Percentiles rank a stretch among this genome's conserved stretches.
These are phyloP conservation scores for Acanthamoeba lenticulata DNA, from an alignment of 208 protist genomes.

Conservation along the genomic window DNA sequence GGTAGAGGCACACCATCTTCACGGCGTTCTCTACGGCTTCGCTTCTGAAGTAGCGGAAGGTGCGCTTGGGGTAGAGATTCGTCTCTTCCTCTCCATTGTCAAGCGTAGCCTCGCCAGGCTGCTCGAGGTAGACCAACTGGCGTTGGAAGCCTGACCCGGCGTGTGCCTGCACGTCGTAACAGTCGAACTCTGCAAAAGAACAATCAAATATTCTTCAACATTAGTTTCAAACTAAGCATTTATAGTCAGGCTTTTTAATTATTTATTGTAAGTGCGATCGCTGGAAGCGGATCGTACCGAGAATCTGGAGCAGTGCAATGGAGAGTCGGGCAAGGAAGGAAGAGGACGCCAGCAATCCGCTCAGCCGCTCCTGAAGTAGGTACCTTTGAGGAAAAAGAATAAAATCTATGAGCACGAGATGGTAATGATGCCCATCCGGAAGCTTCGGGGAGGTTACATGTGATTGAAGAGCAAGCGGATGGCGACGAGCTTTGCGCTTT, in stretches of 20 bases:
- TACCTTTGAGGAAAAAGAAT: neutral
- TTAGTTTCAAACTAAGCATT: too few relatives aligned
- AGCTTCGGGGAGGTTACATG: neutral
- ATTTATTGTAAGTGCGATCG: neutral
- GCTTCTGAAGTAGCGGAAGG: constrained; percentile 54
- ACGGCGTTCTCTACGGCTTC: neutral
- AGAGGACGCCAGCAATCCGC: neutral
- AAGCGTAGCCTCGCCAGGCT: neutral
- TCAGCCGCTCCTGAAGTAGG: neutral
- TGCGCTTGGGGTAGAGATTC: neutral
- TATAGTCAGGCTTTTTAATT: too few relatives aligned
- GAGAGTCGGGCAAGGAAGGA: neutral
- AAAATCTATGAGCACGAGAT: neutral
- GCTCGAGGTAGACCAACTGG: neutral
- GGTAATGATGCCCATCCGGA: neutral
- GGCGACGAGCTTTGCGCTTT: constrained; percentile 26
- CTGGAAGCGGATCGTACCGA: neutral
- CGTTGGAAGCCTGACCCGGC: constrained; percentile 19
- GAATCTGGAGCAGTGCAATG: constrained; percentile 45
- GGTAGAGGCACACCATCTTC: neutral
- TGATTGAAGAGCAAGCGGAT: constrained; percentile 44
- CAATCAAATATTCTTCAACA: too few relatives aligned
- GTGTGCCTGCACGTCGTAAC: neutral
- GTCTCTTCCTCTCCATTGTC: neutral
- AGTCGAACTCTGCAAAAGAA: constrained; percentile 16